Percentiles rank a stretch among this genome's conserved stretches.
These are phyloP conservation scores for Pleomassaria siparia DNA, from an alignment of 2,329 filamentous ascomycete genomes.

Conservation along the genomic window DNA sequence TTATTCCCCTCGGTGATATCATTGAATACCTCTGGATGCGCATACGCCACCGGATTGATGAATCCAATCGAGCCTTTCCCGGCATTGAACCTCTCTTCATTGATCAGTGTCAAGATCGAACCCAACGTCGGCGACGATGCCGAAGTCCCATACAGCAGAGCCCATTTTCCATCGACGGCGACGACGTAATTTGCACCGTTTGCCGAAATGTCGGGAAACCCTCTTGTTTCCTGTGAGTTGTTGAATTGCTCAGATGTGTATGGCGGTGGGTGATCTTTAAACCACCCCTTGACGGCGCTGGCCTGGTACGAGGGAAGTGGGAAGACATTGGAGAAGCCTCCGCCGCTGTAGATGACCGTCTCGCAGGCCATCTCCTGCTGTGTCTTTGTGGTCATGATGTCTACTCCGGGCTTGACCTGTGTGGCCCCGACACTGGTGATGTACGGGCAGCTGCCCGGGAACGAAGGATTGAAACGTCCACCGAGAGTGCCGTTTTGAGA, in stretches of 20 bases:
- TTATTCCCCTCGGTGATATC: conserved; percentile 42
- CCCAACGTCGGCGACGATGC: conserved; percentile 59
- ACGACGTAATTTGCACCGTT: conserved; percentile 52
- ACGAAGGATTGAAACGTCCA: conserved; percentile 55
- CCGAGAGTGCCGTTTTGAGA: background rate
- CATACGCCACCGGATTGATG: conserved; percentile 60
- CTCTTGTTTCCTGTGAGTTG: conserved; percentile 49
- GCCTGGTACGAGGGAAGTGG: conserved; percentile 49
- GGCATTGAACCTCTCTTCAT: conserved; percentile 56
- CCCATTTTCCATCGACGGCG: conserved; percentile 33
- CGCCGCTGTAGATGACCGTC: conserved; percentile 15
- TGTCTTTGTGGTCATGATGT: conserved; percentile 30
- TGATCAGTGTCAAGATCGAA: conserved; percentile 59
- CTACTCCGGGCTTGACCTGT: background rate
- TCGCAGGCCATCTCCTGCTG: too few relatives aligned
- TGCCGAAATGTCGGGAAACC: conserved; percentile 61
- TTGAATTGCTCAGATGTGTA: conserved; percentile 43
- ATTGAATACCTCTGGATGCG: conserved; percentile 39
- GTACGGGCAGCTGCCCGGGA: conserved; percentile 65
- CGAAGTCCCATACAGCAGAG: conserved; percentile 48
- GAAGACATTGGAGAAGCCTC: conserved; percentile 53
- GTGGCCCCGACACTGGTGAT: conserved; percentile 66
- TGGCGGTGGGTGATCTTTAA: background rate
- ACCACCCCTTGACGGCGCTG: conserved; percentile 31
- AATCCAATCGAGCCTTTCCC: conserved; percentile 55